Base-by-base conservation (phyloP, 129 eudicot genomes). In the Tanacetum coccineum region DNA sequence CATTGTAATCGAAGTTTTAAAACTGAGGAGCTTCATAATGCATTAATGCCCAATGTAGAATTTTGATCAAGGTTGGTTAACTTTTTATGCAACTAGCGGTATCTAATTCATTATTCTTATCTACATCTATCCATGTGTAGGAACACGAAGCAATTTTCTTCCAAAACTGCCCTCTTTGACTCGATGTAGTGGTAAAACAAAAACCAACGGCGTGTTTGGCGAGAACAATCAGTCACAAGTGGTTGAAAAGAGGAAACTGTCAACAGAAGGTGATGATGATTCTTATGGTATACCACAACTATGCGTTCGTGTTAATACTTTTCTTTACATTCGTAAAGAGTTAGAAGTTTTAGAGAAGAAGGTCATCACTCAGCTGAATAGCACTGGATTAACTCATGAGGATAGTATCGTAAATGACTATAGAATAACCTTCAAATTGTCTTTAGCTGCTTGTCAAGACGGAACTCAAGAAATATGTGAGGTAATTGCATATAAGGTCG, bases 111-210 rank as follows among this genome's bases (percentile, higher is more conserved):
- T 30, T 30, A 4, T 13, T 17, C 13, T 12, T 1, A 14, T 1
- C n/a, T n/a, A n/a, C n/a, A 3, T 66, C 42, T 10, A 21, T 20
- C 40, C 20, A 46, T 20, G 19, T 13, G 8, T 45, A 22, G 97
- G 97, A 70, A 73, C 95, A 30, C 78, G 82, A 68, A 72, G 45
- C 49, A 57, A 77, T 46, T 90, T 50, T 67, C 40, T 87, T 59
- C 97, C 95, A 4, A 52, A 62, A n/a, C 67, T 87, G 82, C 95
- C 91, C 48, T 78, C 81, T 14, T 80, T 90, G 74, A 90, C 97
- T 18, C 67, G 92, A 73, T 90, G 89, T 67, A 44, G 68, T 44
- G 73, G 79, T 51, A 83, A 91, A 13, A 87, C 95, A 59, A 90
- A 82, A 67, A 81, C 83, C 36, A 63, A 62, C 10, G 70, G 79